A percentile compares a stretch with the other conserved stretches of the same genome.
phyloP scores from a whole-genome alignment of 371 early-diverging fungal species.

The Funneliformis caledonium region DNA sequence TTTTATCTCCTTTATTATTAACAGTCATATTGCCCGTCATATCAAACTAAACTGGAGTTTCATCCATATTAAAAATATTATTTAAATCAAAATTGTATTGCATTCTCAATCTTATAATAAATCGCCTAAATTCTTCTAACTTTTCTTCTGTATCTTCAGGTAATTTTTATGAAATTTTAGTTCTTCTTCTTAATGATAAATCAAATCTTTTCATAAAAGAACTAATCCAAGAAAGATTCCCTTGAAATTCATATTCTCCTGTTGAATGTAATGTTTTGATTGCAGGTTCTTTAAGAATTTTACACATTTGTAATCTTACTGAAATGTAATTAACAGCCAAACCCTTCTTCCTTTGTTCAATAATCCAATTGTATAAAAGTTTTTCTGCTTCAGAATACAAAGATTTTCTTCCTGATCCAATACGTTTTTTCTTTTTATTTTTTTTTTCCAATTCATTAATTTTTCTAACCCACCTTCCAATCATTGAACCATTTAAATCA shows the following conservation, averaged over 20 bases:
- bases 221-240: not conserved
- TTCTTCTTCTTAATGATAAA: not conserved
- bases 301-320: not conserved
- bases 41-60: not conserved
- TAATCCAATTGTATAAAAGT: constrained; percentile 8
- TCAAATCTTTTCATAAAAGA: not conserved
- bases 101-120: not conserved
- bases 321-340: not conserved
- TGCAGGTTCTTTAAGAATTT: constrained; percentile 5
- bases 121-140: not conserved
- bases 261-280: not conserved
- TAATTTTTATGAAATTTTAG: not conserved
- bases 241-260: not conserved
- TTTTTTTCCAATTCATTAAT: not conserved
- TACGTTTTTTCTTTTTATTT: not conserved
- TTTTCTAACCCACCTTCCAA: constrained; percentile 6
- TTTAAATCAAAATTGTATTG: not conserved
- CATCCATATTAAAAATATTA: not conserved
- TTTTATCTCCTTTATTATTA: not conserved
- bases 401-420: constrained; percentile 22
- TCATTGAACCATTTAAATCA: not conserved
- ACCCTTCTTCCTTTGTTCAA: not conserved
- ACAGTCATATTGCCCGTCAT: not conserved
- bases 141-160: not conserved
- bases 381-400: constrained; percentile 10